Evolutionary conservation across 192 early-diverging fungal species (phyloP).

Genomic region (Backusella macrospora): DNA sequence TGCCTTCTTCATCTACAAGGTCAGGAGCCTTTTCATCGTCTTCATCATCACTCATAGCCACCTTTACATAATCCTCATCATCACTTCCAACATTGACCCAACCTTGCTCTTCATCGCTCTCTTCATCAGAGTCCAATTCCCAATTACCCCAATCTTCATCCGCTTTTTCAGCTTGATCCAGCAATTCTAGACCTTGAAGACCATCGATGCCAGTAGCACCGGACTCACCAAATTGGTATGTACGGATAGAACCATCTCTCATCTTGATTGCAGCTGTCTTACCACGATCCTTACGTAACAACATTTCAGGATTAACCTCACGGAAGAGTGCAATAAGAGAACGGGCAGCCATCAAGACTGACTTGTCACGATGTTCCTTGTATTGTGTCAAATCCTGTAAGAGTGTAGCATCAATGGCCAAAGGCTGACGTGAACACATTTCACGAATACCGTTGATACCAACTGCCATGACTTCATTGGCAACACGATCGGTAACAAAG

Average conservation of each 20-base stretch:
- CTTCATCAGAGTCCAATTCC: conserved; percentile 36
- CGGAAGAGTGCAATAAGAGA: conserved; percentile 91
- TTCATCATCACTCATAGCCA: conserved; percentile 54
- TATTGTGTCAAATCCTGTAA: conserved; percentile 90
- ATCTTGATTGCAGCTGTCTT: conserved; percentile 79
- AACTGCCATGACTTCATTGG: conserved; percentile 94
- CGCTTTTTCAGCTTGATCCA: conserved; percentile 56
- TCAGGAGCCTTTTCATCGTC: conserved; percentile 43
- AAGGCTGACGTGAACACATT: conserved; percentile 83
- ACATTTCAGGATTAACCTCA: conserved; percentile 93
- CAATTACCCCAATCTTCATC: conserved; percentile 46
- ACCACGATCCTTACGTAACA: conserved; percentile 91
- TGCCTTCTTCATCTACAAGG: conserved; percentile 29
- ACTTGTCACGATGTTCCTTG: conserved; percentile 93
- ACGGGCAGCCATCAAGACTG: conserved; percentile 90
- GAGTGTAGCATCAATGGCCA: conserved; percentile 85
- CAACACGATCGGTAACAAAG: conserved; percentile 92
- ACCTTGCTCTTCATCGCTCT: conserved; percentile 46
- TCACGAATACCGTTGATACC: conserved; percentile 90
- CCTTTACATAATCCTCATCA: conserved; percentile 36
- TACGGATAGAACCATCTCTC: conserved; percentile 48
- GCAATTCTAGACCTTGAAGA: conserved; percentile 81
- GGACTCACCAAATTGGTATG: conserved; percentile 74
- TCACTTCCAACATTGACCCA: conserved; percentile 42
- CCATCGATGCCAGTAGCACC: conserved; percentile 55